Base-by-base conservation (phyloP, 2,329 filamentous ascomycete species). In the Sporothrix humicola region DNA sequence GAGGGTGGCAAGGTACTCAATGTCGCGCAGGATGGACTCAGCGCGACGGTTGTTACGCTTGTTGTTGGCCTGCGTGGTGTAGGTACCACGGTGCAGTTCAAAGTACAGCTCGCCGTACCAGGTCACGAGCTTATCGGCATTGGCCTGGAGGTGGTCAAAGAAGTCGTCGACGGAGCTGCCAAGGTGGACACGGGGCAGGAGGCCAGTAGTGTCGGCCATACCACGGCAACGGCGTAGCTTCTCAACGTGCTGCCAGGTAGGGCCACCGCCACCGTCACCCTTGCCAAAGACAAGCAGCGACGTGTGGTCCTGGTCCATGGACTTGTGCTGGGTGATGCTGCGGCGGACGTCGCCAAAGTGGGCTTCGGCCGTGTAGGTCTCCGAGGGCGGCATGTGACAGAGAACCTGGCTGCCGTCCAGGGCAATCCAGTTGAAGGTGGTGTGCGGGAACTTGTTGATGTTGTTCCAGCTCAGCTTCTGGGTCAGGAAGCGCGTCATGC, bases 391-490 rank as follows among this genome's bases (percentile, higher is more conserved):
- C 96, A 99, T 99, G 80, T 99, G 96, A 82, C 95, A 98, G 75
- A 99, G 90, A 77, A 99, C 96, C 80, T 98, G 96, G 79, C 93
- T 97, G 73, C 96, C 95, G 81, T 99, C 96, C 15, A 98, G 89
- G 13, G 94, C 90, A 46, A 99, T 95, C 96, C 96, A 99, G 82
- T 97, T 97, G 87, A 99, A 99, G 0, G 96, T 98, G 6, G 96
- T 98, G 80, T 98, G 96, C 0, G 96, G 96, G 84, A 98, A 99
- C 80, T 93, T 97, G 84, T 98, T 98, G 87, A 98, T 98, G 81
- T 98, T 98, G 85, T 98, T 98, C 96, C 96, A 99, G 85, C 95
- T 98, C 74, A 99, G 86, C 84, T 99, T 99, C 82, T 99, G 96
- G 0, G 96, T 99, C 79, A 99, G 92, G 85, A 99, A 99, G 48